Base-by-base conservation (phyloP, 1,139 yeast species). In the Lodderomyces theae region DNA sequence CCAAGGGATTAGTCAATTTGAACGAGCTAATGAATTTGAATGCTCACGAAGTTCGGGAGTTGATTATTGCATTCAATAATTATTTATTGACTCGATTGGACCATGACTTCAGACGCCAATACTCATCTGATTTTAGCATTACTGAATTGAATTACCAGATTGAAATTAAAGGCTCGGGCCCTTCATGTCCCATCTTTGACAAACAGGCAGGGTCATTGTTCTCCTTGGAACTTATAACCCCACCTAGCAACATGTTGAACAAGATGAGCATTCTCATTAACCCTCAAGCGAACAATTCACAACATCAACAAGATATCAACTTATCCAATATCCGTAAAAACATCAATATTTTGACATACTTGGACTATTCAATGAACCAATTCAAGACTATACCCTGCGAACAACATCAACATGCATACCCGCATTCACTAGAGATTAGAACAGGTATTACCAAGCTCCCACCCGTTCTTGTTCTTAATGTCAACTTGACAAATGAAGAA, bases 401-500 rank as follows among this genome's bases (percentile, higher is more conserved):
- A 38, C 51, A 51, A 31, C 55, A 51, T 34, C 50, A 49, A 30
- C 52, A 48, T 40, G 35, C 40, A n/a, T 48, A 45, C 35, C 52
- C 54, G 2, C 90, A 84, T 49, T 59, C 66, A 6, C 65, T 83
- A 24, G 83, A 81, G 45, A 69, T 76, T 7, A 66, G 69, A 23
- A 72, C 74, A 38, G 62, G 69, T 0, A 74, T 51, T n/a, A 45
- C 47, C 5, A 70, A 69, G 37, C 64, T 87, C 12, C 94, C 96
- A 0, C 79, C 83, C 2, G 69, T 88, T 7, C 60, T 89, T 30
- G 76, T 84, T 6, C 63, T 89, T 35, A 83, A 83, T 50, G 56
- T 84, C 21, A 71, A 77, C 42, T 62, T 84, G 40, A 58, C 72
- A 26, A 70, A 74, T 43, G 74, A 72, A 34, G 86, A 82, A 47